Percentiles rank a stretch among this genome's conserved stretches.
Conservation (phyloP, 202 grass and related monocot species). For the Schoenoplectus tabernaemontani region DNA sequence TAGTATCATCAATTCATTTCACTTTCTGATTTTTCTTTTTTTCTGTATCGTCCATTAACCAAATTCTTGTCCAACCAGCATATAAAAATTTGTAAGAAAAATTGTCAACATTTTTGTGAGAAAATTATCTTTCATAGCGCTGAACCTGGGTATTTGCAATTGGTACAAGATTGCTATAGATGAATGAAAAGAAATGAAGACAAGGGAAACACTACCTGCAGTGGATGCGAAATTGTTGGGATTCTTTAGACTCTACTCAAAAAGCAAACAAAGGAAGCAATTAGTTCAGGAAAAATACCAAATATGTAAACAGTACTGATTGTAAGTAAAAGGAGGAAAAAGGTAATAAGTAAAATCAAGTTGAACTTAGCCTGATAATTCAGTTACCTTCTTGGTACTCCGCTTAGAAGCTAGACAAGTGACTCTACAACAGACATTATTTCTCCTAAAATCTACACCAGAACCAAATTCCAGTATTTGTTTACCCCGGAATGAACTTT, state of each 20-base stretch:
- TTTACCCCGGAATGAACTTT: not conserved
- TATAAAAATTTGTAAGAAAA: not conserved
- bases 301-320: not conserved
- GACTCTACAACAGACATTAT: not conserved
- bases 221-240: not conserved
- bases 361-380: not conserved
- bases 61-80: not conserved
- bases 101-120: not conserved
- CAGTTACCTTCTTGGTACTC: constrained; percentile 9
- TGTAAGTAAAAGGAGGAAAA: not conserved
- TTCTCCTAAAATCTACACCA: not conserved
- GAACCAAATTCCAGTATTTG: not conserved
- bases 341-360: not conserved
- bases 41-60: no score
- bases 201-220: constrained; percentile 2
- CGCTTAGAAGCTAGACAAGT: constrained; percentile 14
- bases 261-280: not conserved
- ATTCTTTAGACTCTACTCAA: constrained; percentile 17
- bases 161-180: not conserved
- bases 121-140: not conserved
- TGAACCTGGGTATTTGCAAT: not conserved
- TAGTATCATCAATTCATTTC: not conserved
- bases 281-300: not conserved
- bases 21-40: not conserved
- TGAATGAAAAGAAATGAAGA: not conserved